Conservation (phyloP, 179 eudicot species). For the Carnegiea gigantea region DNA sequence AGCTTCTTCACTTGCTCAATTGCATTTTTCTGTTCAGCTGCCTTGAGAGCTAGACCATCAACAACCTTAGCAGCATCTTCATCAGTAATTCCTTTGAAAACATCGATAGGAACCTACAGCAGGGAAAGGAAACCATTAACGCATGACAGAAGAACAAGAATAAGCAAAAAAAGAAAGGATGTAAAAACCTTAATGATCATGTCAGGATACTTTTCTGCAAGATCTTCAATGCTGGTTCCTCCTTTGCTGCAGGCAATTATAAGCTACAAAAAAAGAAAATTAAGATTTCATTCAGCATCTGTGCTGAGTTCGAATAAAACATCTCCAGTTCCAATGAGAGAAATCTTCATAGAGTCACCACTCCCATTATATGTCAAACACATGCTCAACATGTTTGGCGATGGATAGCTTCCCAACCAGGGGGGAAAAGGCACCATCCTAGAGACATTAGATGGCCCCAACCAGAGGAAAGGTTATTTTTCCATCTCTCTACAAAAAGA, state of each 20-base stretch:
- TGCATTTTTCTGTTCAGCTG: conserved; percentile 70
- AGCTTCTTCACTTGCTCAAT: conserved; percentile 97
- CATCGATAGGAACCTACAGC: conserved; percentile 82
- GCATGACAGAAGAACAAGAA: conserved; percentile 11
- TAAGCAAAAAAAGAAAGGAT: background rate
- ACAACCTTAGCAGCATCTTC: conserved; percentile 99
- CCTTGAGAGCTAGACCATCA: conserved; percentile 78
- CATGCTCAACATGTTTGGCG: background rate
- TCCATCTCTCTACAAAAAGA: background rate
- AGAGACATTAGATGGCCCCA: background rate
- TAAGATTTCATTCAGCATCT: background rate
- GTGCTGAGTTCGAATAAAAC: background rate
- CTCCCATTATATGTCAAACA: background rate
- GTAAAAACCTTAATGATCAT: conserved; percentile 84
- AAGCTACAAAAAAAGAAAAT: conserved; percentile 41
- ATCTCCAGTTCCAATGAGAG: background rate
- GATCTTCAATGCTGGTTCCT: conserved; percentile 96
- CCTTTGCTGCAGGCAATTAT: conserved; percentile 91
- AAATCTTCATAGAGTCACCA: background rate
- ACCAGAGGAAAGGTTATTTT: background rate
- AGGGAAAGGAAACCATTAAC: conserved; percentile 12
- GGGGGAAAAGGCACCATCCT: background rate
- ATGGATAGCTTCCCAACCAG: background rate
- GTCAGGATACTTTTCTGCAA: conserved; percentile 95
- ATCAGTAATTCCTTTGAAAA: conserved; percentile 90